phyloP scores from a whole-genome alignment of 2,329 filamentous ascomycete genomes.

The Mycocentrospora acerina region DNA sequence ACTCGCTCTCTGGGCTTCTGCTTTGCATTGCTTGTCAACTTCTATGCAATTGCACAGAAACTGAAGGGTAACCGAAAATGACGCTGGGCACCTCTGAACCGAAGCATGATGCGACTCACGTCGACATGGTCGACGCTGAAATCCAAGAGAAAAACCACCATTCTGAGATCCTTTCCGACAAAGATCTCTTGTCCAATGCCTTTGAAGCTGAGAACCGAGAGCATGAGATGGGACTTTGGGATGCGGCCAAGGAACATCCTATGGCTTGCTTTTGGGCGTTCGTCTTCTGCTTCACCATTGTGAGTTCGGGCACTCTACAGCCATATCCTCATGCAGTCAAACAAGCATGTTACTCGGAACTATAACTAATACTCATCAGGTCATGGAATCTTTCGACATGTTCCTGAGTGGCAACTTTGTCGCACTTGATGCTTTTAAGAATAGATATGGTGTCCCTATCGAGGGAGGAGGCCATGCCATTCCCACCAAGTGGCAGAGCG shows the following conservation, averaged over 20 bases:
- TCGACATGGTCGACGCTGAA: conserved; percentile 8
- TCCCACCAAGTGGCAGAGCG: conserved; percentile 58
- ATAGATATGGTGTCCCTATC: conserved; percentile 50
- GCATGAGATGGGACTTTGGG: conserved; percentile 51
- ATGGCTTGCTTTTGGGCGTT: conserved; percentile 58
- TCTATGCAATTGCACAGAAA: conserved; percentile 8
- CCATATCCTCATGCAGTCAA: no score
- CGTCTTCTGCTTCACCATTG: conserved; percentile 57
- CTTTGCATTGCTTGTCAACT: conserved; percentile 12
- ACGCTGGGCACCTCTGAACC: conserved; percentile 8
- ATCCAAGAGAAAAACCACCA: conserved; percentile 11
- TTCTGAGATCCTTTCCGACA: conserved; percentile 22
- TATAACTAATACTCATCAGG: conserved; percentile 41
- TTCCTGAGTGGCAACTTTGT: conserved; percentile 63
- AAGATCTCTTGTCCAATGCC: conserved; percentile 39
- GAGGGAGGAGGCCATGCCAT: conserved; percentile 43
- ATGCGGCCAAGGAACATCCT: conserved; percentile 55
- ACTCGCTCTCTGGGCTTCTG: conserved; percentile 4
- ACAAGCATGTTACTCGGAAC: not conserved
- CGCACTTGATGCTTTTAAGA: conserved; percentile 51
- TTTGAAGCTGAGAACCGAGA: conserved; percentile 59
- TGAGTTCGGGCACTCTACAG: conserved; percentile 21
- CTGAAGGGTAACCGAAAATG: conserved; percentile 6
- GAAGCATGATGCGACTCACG: conserved; percentile 5
- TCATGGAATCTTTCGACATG: conserved; percentile 65